Base-by-base conservation (phyloP, 257 asterid genomes). In the Ajuga chamaepitys region DNA sequence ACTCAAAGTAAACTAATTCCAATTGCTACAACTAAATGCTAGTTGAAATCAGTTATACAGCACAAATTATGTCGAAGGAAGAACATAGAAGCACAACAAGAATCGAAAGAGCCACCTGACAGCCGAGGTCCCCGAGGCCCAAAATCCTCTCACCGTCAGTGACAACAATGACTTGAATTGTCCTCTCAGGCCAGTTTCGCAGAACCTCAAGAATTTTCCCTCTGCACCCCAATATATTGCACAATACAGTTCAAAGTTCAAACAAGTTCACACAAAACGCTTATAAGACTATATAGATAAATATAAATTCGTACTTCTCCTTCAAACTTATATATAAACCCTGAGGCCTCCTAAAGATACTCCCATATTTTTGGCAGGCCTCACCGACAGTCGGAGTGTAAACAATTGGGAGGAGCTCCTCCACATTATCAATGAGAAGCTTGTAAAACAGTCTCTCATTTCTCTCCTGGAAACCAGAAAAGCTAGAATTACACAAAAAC, bases 121-220 rank as follows among this genome's bases (percentile, higher is more conserved):
- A 82, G 52, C 96, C 96, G 54, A 88, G 97, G 78, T 92, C 98
- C 7, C 98, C 98, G 9, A 92, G 97, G 50, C 98, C 98, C 79
- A 89, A 78, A 62, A 92, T 92, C 82, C 98, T 74, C 78, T 92
- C 98, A 55, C 98, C 98, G 75, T 92, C 98, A 6, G 98, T 92
- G 64, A 92, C 95, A 9, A 92, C 98, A 69, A 92, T 89, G 30
- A 92, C 97, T 74, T 92, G 91, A 73, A 92, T 85, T 42, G 78
- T 17, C 74, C 87, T 87, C 82, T 92, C 97, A 0, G 97, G 98
- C 97, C 98, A 92, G 71, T 92, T 92, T 64, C 86, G 75, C 80
- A 92, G 69, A 32, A 91, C 93, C 79, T 91, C 98, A 7, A 88
- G 96, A 63, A 91, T 88, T 78, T 59, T 91, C 1, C 97, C 98